Base-by-base conservation (phyloP, 1,139 yeast species). In the Lodderomyces metapsilosis region DNA sequence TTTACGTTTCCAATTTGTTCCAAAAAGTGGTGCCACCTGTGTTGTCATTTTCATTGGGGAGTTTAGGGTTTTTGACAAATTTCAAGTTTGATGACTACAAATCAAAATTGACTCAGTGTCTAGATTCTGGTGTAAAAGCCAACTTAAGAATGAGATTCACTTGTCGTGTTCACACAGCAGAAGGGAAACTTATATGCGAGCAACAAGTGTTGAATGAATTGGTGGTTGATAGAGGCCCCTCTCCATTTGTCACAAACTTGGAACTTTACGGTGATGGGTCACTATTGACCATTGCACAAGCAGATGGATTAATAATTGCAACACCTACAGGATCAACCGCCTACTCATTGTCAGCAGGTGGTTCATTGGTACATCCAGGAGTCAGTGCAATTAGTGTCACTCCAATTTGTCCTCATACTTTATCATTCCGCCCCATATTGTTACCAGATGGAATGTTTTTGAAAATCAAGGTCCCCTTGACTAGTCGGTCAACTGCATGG, bases 261-360 rank as follows among this genome's bases (percentile, higher is more conserved):
- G 96, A 88, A 54, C 62, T 88, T 21, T 88, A 84, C 52, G 95
- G 95, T 4, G 92, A 88, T 57, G 88, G 87, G 13, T 76, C 85
- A 2, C 64, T 88, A 31, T 67, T 88, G 43, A 88, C 96, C 0
- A 84, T 87, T 13, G 95, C 92, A 0, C 96, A 88, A 58, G 95
- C 96, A 0, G 96, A 88, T 59, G 96, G 96, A 0, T 63, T 88
- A 23, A 88, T 88, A 44, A 74, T 88, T 31, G 94, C 95, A 0
- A 88, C 96, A 0, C 96, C 96, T 4, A 88, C 96, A 0, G 96
- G 96, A 0, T 86, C 95, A 2, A 88, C 96, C 0, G 96, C 96
- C 0, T 88, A 88, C 58, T 86, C 95, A 0, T 67, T 88, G 30
- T 84, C 94, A 32, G 96, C 96, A 0, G 96, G 96, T 12, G 96